These are phyloP conservation scores for Trichoderma semiorbis DNA, from an alignment of 2,329 filamentous ascomycete species.

Conservation along the genomic window DNA sequence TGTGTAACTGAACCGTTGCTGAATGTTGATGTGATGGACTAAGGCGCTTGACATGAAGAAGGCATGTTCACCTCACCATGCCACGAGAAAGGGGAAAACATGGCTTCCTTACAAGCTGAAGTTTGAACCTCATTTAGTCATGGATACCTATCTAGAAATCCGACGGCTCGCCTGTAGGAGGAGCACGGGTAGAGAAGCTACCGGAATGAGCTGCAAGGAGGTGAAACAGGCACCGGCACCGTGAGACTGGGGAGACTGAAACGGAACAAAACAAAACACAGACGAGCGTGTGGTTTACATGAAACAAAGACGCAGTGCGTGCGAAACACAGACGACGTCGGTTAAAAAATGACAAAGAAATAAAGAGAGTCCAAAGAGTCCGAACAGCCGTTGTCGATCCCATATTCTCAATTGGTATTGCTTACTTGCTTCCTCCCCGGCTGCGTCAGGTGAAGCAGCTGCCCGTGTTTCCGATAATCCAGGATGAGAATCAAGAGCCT, in stretches of 20 bases:
- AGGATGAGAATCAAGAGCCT: neutral
- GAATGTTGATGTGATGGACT: neutral
- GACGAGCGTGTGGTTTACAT: neutral
- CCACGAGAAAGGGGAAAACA: neutral
- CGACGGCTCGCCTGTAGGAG: neutral
- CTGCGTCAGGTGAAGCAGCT: neutral
- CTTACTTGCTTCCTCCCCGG: no score
- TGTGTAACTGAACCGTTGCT: neutral
- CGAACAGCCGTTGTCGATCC: neutral
- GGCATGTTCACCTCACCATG: neutral
- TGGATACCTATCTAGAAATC: neutral
- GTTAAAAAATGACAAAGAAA: neutral
- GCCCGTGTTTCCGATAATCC: neutral
- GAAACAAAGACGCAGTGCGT: slow-evolving; percentile 1
- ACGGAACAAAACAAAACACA: neutral
- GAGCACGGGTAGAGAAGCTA: neutral
- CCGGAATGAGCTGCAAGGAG: neutral
- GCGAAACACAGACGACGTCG: neutral
- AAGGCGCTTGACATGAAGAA: neutral
- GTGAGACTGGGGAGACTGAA: neutral
- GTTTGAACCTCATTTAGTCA: neutral
- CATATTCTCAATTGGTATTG: no score
- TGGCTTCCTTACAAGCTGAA: neutral
- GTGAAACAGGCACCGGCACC: neutral
- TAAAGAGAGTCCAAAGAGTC: neutral